phyloP scores from a whole-genome alignment of 108 stramenopile species.

The Cyclotella cryptica region DNA sequence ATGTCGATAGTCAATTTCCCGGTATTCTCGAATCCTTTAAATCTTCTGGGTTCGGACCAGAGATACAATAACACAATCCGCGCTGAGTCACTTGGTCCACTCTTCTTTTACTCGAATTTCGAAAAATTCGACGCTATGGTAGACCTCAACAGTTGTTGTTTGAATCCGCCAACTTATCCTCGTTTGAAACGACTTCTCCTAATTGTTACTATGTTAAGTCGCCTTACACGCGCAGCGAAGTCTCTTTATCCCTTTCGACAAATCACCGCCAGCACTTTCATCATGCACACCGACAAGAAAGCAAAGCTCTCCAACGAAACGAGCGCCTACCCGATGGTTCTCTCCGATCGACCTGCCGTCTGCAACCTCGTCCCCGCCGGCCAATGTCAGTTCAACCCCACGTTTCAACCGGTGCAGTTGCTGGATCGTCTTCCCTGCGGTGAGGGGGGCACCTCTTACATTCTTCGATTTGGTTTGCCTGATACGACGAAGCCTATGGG shows the following conservation, averaged over 20 bases:
- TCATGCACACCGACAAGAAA: slow-evolving; percentile 8
- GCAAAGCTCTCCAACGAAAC: background rate
- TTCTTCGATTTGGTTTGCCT: slow-evolving; percentile 80
- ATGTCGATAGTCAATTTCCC: no score
- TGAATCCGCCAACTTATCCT: no score
- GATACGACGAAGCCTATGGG: slow-evolving; percentile 63
- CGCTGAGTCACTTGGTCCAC: no score
- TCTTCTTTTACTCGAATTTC: no score
- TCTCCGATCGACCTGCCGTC: slow-evolving; percentile 39
- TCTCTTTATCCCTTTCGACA: background rate
- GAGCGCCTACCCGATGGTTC: slow-evolving; percentile 31
- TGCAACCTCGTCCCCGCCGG: slow-evolving; percentile 66
- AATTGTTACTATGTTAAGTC: background rate
- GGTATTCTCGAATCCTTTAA: no score
- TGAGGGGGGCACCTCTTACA: slow-evolving; percentile 55
- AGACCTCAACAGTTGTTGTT: no score
- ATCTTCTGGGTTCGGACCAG: no score
- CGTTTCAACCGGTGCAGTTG: slow-evolving; percentile 60
- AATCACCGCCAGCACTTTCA: background rate
- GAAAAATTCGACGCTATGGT: no score
- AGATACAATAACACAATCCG: no score
- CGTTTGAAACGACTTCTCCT: no score
- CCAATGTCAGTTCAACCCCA: slow-evolving; percentile 74
- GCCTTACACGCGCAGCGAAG: background rate
- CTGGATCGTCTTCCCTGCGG: slow-evolving; percentile 58